Evolutionary conservation across 768 basidiomycete genomes (phyloP), one percentile per base, ranked within the genome.

Genomic region (Mycena galericulata): DNA sequence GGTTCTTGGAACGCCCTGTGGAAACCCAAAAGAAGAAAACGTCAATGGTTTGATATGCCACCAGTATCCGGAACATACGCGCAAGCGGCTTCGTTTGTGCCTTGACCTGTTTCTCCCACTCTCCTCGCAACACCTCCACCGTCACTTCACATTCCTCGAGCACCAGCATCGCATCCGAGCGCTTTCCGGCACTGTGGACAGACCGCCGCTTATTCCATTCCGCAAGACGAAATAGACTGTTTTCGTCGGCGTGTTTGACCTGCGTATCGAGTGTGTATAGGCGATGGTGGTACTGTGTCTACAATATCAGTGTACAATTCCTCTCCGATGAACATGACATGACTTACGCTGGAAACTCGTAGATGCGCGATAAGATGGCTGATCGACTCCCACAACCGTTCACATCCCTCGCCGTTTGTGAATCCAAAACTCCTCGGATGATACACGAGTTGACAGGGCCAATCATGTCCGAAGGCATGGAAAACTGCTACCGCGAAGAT

Each of bases 31-130:
- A n/a, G n/a, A n/a, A n/a, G n/a, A n/a, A n/a, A n/a, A n/a, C n/a
- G n/a, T n/a, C n/a, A n/a, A n/a, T n/a, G n/a, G n/a, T n/a, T n/a
- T n/a, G n/a, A n/a, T n/a, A n/a, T n/a, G n/a, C n/a, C n/a, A n/a
- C n/a, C n/a, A n/a, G n/a, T n/a, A n/a, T n/a, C n/a, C n/a, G n/a
- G n/a, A 24, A 49, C 58, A n/a, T 36, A 56, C 60, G 45, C 1
- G 59, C 18, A 2, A 56, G 6, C 5, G 58, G 58, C 22, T 51
- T 49, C 17, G 49, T 68, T 61, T 85, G 81, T 0, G 76, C 69
- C 11, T 46, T 57, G 47, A 71, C 67, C 65, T 85, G 84, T 1
- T 69, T 29, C 3, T 67, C 62, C 82, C 82, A 84, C 53, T 83
- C 74, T 11, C 62, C 14, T 0, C 74, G 60, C 0, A 84, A 69